These are phyloP conservation scores for Vigna radiata DNA, from an alignment of 306 rosid species.

Conservation along the genomic window DNA sequence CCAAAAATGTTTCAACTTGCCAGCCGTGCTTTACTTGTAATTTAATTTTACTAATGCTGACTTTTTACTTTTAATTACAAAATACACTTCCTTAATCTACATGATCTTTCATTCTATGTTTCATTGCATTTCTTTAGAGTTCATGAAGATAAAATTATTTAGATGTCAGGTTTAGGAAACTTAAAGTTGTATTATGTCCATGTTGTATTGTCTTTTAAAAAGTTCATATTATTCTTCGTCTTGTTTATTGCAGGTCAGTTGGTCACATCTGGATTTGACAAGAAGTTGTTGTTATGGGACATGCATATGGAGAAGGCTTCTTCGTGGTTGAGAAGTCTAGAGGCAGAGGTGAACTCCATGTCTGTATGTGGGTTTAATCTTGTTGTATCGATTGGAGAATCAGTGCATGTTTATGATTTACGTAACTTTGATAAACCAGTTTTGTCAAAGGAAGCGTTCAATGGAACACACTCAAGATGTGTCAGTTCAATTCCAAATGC, in stretches of 20 bases:
- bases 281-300: slow-evolving; percentile 73
- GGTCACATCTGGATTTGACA: slow-evolving; percentile 80
- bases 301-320: slow-evolving; percentile 54
- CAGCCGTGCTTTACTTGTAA: neutral
- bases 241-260: slow-evolving; percentile 63
- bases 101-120: slow-evolving; percentile 14
- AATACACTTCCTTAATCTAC: slow-evolving; percentile 15
- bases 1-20: neutral
- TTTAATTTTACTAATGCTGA: slow-evolving; percentile 15
- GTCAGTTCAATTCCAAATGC: slow-evolving; percentile 67
- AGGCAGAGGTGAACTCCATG: slow-evolving; percentile 73
- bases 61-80: slow-evolving; percentile 15
- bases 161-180: slow-evolving; percentile 15
- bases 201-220: neutral
- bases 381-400: slow-evolving; percentile 64
- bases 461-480: slow-evolving; percentile 63
- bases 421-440: slow-evolving; percentile 64
- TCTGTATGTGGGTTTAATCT: slow-evolving; percentile 66
- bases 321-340: slow-evolving; percentile 49
- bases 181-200: neutral
- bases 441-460: slow-evolving; percentile 58
- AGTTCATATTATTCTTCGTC: slow-evolving; percentile 25
- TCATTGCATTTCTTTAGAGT: slow-evolving; percentile 3
- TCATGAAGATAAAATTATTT: slow-evolving; percentile 19
- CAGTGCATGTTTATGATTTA: slow-evolving; percentile 66